phyloP scores from a whole-genome alignment of 495 filamentous ascomycete species.

The Arthonia radiata region DNA sequence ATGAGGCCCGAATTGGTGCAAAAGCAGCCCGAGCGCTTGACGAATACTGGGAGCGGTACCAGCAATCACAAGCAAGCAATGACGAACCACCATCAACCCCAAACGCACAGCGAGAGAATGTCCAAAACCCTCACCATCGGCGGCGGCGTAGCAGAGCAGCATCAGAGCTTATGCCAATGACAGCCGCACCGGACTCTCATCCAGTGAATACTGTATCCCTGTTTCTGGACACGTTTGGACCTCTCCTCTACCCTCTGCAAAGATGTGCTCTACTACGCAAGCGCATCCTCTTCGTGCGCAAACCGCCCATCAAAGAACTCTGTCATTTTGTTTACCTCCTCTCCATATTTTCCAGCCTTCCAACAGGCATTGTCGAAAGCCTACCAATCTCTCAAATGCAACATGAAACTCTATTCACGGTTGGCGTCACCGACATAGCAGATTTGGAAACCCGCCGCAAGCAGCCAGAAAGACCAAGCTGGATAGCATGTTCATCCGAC shows the following conservation, averaged over 20 bases:
- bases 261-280: conserved; percentile 73
- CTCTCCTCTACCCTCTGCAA: conserved; percentile 72
- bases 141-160: conserved; percentile 13
- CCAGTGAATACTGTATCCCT: conserved; percentile 59
- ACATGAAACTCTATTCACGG: conserved; percentile 63
- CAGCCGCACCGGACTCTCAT: conserved; percentile 42
- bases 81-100: conserved; percentile 23
- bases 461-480: conserved; percentile 28
- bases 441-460: conserved; percentile 24
- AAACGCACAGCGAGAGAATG: too few relatives aligned
- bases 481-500: conserved; percentile 90
- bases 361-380: conserved; percentile 32
- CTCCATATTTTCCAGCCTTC: conserved; percentile 65
- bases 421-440: conserved; percentile 82
- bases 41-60: conserved; percentile 53
- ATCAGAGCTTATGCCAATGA: background rate
- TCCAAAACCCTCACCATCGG: conserved; percentile 19
- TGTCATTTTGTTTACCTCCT: conserved; percentile 92
- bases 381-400: conserved; percentile 28
- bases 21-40: conserved; percentile 36
- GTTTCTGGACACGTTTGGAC: conserved; percentile 64
- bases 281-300: conserved; percentile 59
- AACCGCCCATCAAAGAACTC: conserved; percentile 58
- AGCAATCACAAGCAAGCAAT: conserved; percentile 35
- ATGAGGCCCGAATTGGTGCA: conserved; percentile 3